Evolutionary conservation across 495 filamentous ascomycete species (phyloP), one percentile per base, ranked within the genome.

Genomic region (Parathielavia appendiculata): DNA sequence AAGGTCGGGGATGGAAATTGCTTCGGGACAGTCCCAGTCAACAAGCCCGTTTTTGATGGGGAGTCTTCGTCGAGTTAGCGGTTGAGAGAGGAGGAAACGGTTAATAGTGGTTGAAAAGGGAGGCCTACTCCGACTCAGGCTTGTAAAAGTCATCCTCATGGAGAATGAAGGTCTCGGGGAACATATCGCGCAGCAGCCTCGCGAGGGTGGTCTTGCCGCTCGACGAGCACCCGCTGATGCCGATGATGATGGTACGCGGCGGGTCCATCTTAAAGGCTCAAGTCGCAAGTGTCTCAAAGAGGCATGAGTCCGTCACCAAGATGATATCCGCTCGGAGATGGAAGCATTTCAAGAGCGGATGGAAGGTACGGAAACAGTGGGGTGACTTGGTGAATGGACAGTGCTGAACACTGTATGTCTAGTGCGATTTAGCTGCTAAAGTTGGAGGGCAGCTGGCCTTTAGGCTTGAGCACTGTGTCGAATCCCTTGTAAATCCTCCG

Each of bases 121-220:
- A 17, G 13, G 65, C 75, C 64, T 62, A 86, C 82, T 86, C 75
- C n/a, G 79, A 68, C 66, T 97, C 91, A 1, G 88, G 67, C 39
- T 80, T 81, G 70, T 91, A 97, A 69, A 96, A 97, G 70, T 97
- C 92, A 73, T 97, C 92, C 69, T 93, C 83, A 68, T 96, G 91
- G 41, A 97, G 78, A 60, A 96, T 87, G 62, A 90, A 91, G 3
- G 84, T 82, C 51, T 76, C 71, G 10, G 83, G 80, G 60, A 95
- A 90, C 58, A 91, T 82, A 47, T 81, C 78, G 51, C 86, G 84
- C 10, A 96, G 76, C 11, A 92, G 78, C 4, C 89, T 79, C 41
- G 88, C 83, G 14, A 91, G 76, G 45, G 89, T 91, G 14, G 88
- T 92, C 74, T 92, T 92, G 34, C 90, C 89, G 66, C 82, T 86